Conservation (phyloP, 2,329 filamentous ascomycete genomes). For the Xylaria sp. region DNA sequence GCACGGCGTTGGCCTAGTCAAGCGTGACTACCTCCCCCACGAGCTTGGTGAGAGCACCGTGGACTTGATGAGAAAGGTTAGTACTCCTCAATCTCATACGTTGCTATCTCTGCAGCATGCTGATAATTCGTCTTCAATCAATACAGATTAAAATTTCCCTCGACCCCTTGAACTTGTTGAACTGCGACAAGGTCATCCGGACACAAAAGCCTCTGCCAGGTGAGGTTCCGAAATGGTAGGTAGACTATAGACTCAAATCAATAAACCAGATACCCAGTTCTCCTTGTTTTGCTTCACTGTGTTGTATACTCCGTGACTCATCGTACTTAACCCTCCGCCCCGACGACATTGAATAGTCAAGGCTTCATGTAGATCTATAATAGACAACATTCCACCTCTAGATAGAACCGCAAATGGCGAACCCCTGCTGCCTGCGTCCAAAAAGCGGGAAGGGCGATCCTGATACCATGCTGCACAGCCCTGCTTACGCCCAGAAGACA, state of each 20-base stretch:
- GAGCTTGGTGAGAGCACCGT: conserved; percentile 71
- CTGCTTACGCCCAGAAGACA: too few relatives aligned
- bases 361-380: too few relatives aligned
- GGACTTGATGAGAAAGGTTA: conserved; percentile 74
- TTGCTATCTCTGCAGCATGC: background rate
- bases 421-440: too few relatives aligned
- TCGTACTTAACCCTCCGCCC: too few relatives aligned
- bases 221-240: conserved; percentile 45
- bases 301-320: too few relatives aligned
- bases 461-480: too few relatives aligned
- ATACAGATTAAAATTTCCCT: conserved; percentile 70
- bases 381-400: too few relatives aligned
- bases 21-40: conserved; percentile 75
- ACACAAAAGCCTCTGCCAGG: conserved; percentile 50
- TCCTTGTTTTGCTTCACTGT: too few relatives aligned
- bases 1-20: conserved; percentile 78
- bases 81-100: conserved; percentile 22
- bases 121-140: conserved; percentile 7
- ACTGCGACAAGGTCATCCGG: conserved; percentile 64
- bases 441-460: too few relatives aligned
- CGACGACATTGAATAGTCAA: too few relatives aligned
- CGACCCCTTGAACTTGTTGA: conserved; percentile 66
- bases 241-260: conserved; percentile 24
- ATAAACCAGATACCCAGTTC: conserved; percentile 6
- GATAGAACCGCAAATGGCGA: too few relatives aligned